These are phyloP conservation scores for Coniferiporia sulphurascens DNA, from an alignment of 1,284 basidiomycete genomes.

Conservation along the genomic window DNA sequence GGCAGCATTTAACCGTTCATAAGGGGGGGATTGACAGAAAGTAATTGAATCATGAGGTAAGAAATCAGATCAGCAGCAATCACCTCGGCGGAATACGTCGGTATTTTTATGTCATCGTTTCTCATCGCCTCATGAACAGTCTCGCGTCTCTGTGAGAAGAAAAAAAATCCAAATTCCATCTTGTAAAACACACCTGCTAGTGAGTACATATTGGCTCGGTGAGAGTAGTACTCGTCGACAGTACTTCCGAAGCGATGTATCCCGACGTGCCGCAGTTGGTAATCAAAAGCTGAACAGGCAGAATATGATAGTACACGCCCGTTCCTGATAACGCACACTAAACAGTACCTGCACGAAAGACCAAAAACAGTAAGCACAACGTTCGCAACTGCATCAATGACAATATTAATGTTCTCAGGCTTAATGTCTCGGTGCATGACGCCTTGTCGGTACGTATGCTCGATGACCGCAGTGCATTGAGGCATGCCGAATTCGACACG, in stretches of 20 bases:
- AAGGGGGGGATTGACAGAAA: too few relatives aligned
- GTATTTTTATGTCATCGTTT: too few relatives aligned
- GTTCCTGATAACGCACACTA: conserved; percentile 34
- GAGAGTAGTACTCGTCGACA: conserved; percentile 62
- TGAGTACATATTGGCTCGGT: conserved; percentile 64
- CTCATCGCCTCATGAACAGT: too few relatives aligned
- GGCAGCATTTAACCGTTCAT: too few relatives aligned
- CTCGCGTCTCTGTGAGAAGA: too few relatives aligned
- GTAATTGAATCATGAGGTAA: too few relatives aligned
- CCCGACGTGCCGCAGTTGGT: conserved; percentile 57
- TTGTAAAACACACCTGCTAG: conserved; percentile 46
- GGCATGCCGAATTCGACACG: not conserved
- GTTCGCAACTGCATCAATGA: conserved; percentile 40
- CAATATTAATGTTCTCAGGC: conserved; percentile 60
- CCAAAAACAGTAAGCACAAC: conserved; percentile 65
- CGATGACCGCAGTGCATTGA: not conserved
- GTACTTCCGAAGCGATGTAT: conserved; percentile 64
- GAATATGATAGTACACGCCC: not conserved
- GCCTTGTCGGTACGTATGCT: conserved; percentile 27
- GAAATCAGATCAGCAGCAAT: too few relatives aligned
- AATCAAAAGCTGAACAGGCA: conserved; percentile 38
- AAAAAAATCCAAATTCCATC: conserved; percentile 52
- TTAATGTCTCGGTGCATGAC: conserved; percentile 66
- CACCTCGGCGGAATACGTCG: too few relatives aligned
- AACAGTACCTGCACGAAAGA: conserved; percentile 27